Evolutionary conservation across 2,329 filamentous ascomycete genomes (phyloP).

Genomic region (Exophiala xenobiotica): DNA sequence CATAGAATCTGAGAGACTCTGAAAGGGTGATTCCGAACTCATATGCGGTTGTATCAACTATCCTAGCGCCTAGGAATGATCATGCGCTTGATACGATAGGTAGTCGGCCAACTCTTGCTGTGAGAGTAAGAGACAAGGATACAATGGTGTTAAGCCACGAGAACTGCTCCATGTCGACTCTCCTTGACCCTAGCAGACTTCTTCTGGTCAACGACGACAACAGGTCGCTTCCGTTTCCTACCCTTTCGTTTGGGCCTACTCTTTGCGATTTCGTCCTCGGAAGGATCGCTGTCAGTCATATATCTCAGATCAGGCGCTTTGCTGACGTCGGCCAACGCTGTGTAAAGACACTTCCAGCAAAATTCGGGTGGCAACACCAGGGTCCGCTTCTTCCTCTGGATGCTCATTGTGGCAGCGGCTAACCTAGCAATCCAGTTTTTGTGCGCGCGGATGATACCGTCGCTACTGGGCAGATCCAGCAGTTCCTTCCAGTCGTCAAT

Average conservation of each 20-base stretch:
- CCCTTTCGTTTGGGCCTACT: not conserved
- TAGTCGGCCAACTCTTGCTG: too few relatives aligned
- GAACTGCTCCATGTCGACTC: not conserved
- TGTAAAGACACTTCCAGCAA: not conserved
- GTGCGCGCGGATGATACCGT: conserved; percentile 17
- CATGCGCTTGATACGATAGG: too few relatives aligned
- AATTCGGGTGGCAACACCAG: not conserved
- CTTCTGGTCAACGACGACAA: not conserved
- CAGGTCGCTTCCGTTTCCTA: not conserved
- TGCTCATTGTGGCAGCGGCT: conserved; percentile 3
- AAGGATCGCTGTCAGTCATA: not conserved
- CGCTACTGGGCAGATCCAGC: conserved; percentile 12
- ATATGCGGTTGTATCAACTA: too few relatives aligned
- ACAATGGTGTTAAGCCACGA: not conserved
- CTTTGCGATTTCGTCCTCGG: not conserved
- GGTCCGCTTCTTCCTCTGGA: not conserved
- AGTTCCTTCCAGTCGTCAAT: conserved; percentile 24
- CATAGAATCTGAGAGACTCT: too few relatives aligned
- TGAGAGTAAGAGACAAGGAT: too few relatives aligned
- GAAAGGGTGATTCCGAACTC: too few relatives aligned
- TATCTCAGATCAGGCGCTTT: not conserved
- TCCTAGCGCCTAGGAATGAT: too few relatives aligned
- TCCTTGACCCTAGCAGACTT: not conserved
- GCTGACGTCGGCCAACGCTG: not conserved
- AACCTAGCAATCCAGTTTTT: conserved; percentile 22